Evolutionary conservation across 495 filamentous ascomycete species (phyloP).

Genomic region (Penicillium cataractarum): DNA sequence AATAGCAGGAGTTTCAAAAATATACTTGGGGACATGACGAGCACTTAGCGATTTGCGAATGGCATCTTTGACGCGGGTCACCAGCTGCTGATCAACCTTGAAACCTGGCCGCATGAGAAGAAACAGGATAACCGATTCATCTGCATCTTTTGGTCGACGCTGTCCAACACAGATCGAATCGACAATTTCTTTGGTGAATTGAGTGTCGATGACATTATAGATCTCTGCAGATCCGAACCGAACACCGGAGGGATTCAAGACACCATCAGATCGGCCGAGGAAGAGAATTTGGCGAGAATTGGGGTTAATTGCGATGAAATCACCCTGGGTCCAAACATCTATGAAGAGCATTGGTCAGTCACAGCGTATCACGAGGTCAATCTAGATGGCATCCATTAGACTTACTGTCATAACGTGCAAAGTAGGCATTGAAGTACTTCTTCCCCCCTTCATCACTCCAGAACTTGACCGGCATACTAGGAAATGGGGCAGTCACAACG

Average conservation of each 20-base stretch:
- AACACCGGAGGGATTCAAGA: conserved; percentile 77
- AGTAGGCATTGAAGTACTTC: conserved; percentile 71
- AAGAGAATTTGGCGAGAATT: conserved; percentile 64
- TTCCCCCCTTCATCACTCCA: conserved; percentile 63
- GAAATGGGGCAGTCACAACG: conserved; percentile 68
- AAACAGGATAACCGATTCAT: conserved; percentile 78
- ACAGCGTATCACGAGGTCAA: neutral
- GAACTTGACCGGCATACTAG: conserved; percentile 72
- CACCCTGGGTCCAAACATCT: conserved; percentile 81
- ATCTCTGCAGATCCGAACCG: conserved; percentile 80
- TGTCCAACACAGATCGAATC: conserved; percentile 79
- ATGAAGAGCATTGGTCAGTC: neutral
- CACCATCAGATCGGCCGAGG: conserved; percentile 76
- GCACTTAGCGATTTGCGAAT: conserved; percentile 65
- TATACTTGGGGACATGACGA: conserved; percentile 73
- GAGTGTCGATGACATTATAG: conserved; percentile 69
- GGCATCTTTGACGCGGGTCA: conserved; percentile 58
- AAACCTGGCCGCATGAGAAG: conserved; percentile 66
- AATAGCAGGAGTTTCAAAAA: conserved; percentile 78
- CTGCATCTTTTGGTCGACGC: conserved; percentile 63
- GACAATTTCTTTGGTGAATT: conserved; percentile 60
- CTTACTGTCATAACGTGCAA: conserved; percentile 63
- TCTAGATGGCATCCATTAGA: neutral
- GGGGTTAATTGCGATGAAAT: conserved; percentile 73
- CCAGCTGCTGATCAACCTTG: conserved; percentile 54